Evolutionary conservation across 2,329 filamentous ascomycete species (phyloP), one percentile per base, ranked within the genome.

Genomic region (Colletotrichum viniferum): DNA sequence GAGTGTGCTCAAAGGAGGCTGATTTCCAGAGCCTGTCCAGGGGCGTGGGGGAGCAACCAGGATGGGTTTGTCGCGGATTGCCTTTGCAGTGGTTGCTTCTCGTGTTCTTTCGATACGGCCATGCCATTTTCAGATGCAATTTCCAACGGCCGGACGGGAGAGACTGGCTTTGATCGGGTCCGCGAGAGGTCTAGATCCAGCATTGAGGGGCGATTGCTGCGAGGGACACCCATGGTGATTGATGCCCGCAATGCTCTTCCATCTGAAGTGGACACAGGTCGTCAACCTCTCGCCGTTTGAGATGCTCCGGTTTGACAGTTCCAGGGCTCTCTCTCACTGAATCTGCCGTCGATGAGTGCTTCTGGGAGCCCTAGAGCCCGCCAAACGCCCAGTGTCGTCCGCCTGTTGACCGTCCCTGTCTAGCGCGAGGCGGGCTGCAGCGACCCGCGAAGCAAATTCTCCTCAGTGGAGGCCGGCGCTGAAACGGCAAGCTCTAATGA

Each of bases 41-140:
- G 71, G 67, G 48, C 63, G 30, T 32, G 55, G 36, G 65, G 36
- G 63, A 61, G 43, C 58, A 60, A 36, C 66, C 32, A 16, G 66
- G 60, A 62, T 64, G 24, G 32, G 21, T 61, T 21, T 38, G n/a
- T 48, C 63, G 55, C 34, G 36, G 28, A 67, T 62, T 55, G 62
- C 56, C 63, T 75, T 58, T 64, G 43, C 52, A 36, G 63, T 36
- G n/a, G 63, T 36, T 36, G 58, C 26, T 63, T 75, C 73, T 73
- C 69, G 73, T 75, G 73, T 68, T 75, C 69, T 55, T 55, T 72
- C 62, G 62, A 72, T 63, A 60, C 28, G 62, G 69, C 56, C 69
- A 75, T 68, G 69, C 63, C 73, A 75, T 75, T 75, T 74, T 58
- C 36, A 73, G 69, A 75, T 72, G 73, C 73, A 75, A 75, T 75